phyloP scores from a whole-genome alignment of 495 filamentous ascomycete species.

The Aspergillus homomorphus region DNA sequence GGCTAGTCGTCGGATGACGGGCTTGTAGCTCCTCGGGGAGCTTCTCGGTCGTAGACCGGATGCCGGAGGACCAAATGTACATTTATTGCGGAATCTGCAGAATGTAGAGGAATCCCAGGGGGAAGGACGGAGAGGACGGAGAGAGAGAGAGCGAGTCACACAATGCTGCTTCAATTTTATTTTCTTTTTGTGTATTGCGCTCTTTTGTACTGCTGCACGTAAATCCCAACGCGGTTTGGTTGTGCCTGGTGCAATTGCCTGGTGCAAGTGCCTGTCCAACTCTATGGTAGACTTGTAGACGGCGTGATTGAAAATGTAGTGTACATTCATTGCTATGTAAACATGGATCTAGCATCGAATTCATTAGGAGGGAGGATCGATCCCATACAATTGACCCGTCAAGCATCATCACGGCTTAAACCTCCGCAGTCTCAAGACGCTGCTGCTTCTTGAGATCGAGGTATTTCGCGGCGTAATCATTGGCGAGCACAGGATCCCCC shows the following conservation, averaged over 20 bases:
- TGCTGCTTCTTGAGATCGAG: constrained; percentile 51
- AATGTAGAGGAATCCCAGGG: constrained; percentile 2
- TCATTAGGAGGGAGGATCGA: no score
- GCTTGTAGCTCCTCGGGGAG: constrained; percentile 1
- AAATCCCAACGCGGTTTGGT: neutral
- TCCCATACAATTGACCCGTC: neutral
- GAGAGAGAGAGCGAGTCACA: constrained; percentile 20
- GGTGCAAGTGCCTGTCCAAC: neutral
- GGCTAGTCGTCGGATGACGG: neutral
- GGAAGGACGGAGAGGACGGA: neutral
- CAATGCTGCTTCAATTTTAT: constrained; percentile 31
- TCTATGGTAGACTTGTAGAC: neutral
- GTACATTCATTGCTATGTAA: neutral
- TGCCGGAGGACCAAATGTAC: constrained; percentile 17
- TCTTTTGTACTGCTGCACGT: neutral
- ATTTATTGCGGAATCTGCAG: constrained; percentile 18
- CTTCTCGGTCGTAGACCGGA: neutral
- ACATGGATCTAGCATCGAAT: neutral
- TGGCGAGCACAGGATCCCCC: constrained; percentile 67
- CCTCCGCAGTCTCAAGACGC: neutral
- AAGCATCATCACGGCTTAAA: neutral
- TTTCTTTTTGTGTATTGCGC: constrained; percentile 19
- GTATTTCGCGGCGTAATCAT: constrained; percentile 73
- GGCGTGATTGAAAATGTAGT: neutral
- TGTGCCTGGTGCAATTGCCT: neutral